Evolutionary conservation across 2,329 filamentous ascomycete species (phyloP).

Genomic region (Fusarium oxysporum): DNA sequence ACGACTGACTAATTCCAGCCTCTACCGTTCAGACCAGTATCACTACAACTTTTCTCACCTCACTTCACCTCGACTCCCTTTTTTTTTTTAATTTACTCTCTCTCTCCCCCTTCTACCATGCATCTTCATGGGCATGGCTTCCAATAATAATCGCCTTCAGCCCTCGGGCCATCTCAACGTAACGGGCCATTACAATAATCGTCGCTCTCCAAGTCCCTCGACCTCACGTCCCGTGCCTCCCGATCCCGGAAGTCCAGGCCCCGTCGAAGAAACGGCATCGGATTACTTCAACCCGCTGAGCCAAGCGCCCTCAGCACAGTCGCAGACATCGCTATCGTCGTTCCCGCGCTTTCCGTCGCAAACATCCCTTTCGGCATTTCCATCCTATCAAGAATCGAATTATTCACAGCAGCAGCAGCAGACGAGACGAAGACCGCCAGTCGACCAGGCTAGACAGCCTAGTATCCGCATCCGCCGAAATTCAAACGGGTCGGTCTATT

Average conservation of each 20-base stretch:
- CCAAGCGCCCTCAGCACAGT: slow-evolving; percentile 38
- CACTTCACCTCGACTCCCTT: background rate
- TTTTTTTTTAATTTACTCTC: background rate
- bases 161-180: slow-evolving; percentile 35
- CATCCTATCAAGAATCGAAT: slow-evolving; percentile 12
- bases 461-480: slow-evolving; percentile 44
- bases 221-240: background rate
- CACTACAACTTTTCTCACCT: background rate
- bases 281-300: slow-evolving; percentile 44
- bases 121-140: slow-evolving; percentile 36
- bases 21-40: background rate
- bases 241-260: slow-evolving; percentile 34
- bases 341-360: slow-evolving; percentile 28
- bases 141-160: slow-evolving; percentile 30
- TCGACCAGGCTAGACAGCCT: slow-evolving; percentile 38
- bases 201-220: slow-evolving; percentile 29
- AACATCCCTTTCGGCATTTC: slow-evolving; percentile 29
- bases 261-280: slow-evolving; percentile 36
- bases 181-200: background rate
- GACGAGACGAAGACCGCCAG: slow-evolving; percentile 24
- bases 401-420: background rate
- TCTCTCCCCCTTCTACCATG: slow-evolving; percentile 12
- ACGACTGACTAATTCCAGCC: slow-evolving; percentile 34
- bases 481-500: slow-evolving; percentile 41
- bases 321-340: slow-evolving; percentile 32